Evolutionary conservation across 1,284 basidiomycete genomes (phyloP).

Genomic region (Cryptococcus amylolentus): DNA sequence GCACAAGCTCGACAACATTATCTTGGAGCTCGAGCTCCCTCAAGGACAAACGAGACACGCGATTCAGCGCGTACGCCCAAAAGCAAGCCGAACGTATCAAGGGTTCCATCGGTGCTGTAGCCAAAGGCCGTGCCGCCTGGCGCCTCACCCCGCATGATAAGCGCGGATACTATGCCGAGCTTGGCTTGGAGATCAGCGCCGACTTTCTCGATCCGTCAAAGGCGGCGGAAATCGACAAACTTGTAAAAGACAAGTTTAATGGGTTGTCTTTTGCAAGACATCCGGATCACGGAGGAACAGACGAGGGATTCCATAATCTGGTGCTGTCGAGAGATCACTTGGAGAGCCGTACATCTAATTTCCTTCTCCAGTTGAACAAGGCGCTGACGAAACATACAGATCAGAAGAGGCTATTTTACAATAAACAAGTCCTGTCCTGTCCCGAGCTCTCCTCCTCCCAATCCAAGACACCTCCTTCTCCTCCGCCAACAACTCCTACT

Average conservation of each 20-base stretch:
- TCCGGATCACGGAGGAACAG: conserved; percentile 12
- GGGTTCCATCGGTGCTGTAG: not conserved
- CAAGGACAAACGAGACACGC: not conserved
- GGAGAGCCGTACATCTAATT: conserved; percentile 9
- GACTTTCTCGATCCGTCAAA: conserved; percentile 7
- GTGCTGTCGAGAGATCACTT: conserved; percentile 2
- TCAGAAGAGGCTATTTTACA: not conserved
- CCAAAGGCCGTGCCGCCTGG: not conserved
- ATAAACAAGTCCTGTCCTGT: not conserved
- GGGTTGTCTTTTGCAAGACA: conserved; percentile 4
- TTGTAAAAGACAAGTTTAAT: not conserved
- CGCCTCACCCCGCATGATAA: conserved; percentile 2
- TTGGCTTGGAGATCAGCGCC: conserved; percentile 5
- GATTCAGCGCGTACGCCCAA: not conserved
- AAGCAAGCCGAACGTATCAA: not conserved
- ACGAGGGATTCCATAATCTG: not conserved
- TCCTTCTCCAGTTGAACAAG: not conserved
- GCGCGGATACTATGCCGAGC: conserved; percentile 4
- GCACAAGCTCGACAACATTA: not conserved
- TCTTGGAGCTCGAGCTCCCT: not conserved
- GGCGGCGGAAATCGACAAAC: conserved; percentile 7
- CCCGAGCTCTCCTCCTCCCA: not conserved
- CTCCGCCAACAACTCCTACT: not conserved
- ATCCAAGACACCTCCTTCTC: not conserved
- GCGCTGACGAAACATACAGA: not conserved